Evolutionary conservation across 1,284 basidiomycete genomes (phyloP).

Genomic region (Lentinus polychrous): DNA sequence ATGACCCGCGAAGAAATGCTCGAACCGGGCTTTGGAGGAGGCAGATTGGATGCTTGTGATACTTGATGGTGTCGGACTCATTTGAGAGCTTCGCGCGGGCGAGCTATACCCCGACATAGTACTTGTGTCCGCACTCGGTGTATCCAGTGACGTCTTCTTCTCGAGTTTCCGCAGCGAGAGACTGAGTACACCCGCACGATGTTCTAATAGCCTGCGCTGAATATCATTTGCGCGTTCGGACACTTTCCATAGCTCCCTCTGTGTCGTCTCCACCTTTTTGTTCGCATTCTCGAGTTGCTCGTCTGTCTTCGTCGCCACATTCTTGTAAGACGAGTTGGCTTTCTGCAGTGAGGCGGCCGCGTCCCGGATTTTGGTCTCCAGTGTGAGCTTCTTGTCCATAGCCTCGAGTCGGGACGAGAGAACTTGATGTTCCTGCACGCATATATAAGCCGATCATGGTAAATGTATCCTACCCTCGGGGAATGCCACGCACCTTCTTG

Average conservation of each 20-base stretch:
- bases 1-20: slow-evolving; percentile 76
- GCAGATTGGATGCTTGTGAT: slow-evolving; percentile 36
- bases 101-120: slow-evolving; percentile 48
- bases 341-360: slow-evolving; percentile 65
- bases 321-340: slow-evolving; percentile 56
- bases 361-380: slow-evolving; percentile 78
- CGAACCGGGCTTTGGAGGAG: slow-evolving; percentile 40
- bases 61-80: slow-evolving; percentile 46
- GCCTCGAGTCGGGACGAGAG: slow-evolving; percentile 56
- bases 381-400: slow-evolving; percentile 59
- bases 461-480: slow-evolving; percentile 1
- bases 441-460: neutral
- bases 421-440: slow-evolving; percentile 57
- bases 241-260: slow-evolving; percentile 62
- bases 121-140: slow-evolving; percentile 21
- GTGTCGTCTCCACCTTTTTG: slow-evolving; percentile 56
- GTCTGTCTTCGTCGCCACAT: slow-evolving; percentile 56
- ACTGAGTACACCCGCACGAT: slow-evolving; percentile 72
- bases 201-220: slow-evolving; percentile 58
- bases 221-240: slow-evolving; percentile 58
- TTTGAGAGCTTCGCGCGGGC: slow-evolving; percentile 41
- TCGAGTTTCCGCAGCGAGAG: slow-evolving; percentile 63
- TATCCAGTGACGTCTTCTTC: slow-evolving; percentile 38
- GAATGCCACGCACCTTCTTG: slow-evolving; percentile 62
- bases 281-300: slow-evolving; percentile 66